These are phyloP conservation scores for Chlamydomonas schloesseri DNA, from an alignment of 139 green algal species.

Conservation along the genomic window DNA sequence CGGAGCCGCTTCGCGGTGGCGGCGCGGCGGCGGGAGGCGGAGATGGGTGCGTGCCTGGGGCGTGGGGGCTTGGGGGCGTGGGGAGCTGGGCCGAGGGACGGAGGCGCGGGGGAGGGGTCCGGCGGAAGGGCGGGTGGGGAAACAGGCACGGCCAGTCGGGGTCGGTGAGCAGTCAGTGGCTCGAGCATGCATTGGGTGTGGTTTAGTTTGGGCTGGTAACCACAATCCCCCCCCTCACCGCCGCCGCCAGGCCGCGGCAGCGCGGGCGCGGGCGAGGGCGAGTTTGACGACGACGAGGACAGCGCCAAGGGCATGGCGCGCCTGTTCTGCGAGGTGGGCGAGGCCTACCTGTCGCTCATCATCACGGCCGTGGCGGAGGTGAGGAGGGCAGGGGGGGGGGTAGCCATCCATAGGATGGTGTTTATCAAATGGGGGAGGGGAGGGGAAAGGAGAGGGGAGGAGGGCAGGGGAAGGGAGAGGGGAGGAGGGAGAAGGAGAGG, in stretches of 20 bases:
- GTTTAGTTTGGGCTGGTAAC: no score
- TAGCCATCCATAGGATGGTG: no score
- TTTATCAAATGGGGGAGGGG: background rate
- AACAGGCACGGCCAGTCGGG: no score
- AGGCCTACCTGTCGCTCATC: slow-evolving; percentile 88
- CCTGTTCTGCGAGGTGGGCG: slow-evolving; percentile 93
- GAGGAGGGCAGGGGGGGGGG: background rate
- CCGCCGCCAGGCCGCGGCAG: background rate
- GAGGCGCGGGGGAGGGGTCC: background rate
- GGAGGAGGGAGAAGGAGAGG: no score
- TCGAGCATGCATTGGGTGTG: no score
- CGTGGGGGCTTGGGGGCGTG: background rate
- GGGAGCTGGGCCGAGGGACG: background rate
- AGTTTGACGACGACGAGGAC: slow-evolving; percentile 86
- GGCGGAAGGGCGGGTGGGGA: no score
- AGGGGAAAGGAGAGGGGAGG: background rate
- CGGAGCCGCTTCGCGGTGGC: slow-evolving; percentile 75
- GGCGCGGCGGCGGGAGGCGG: slow-evolving; percentile 38
- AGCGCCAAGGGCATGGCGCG: slow-evolving; percentile 90
- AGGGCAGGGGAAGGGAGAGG: no score
- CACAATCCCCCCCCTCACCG: no score
- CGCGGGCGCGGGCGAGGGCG: slow-evolving; percentile 47
- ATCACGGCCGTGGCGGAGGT: slow-evolving; percentile 69
- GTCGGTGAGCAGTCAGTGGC: no score
- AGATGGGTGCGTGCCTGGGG: background rate